A percentile compares a stretch with the other conserved stretches of the same genome.
These are phyloP conservation scores for Apiospora marii DNA, from an alignment of 2,329 filamentous ascomycete species.

Conservation along the genomic window DNA sequence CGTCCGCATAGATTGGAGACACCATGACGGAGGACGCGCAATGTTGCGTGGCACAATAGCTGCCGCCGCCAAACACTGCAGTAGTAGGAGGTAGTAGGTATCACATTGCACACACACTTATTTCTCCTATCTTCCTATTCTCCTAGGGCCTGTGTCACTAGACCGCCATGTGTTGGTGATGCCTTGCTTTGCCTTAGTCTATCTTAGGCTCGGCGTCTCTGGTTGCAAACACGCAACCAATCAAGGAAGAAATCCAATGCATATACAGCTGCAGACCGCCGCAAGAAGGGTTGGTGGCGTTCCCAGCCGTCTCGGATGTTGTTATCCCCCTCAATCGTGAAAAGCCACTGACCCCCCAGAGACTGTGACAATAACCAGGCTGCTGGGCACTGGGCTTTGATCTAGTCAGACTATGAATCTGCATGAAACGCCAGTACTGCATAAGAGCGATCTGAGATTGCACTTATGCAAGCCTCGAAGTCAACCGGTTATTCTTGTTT, in stretches of 20 bases:
- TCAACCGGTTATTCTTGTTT: background rate
- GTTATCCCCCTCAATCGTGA: background rate
- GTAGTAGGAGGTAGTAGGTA: background rate
- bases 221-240: background rate
- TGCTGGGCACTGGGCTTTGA: background rate
- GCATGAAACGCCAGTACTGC: background rate
- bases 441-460: background rate
- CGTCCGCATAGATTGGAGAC: background rate
- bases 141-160: background rate
- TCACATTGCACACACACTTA: background rate
- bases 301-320: background rate
- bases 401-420: background rate
- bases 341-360: too few species aligned
- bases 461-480: too few species aligned
- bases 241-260: background rate
- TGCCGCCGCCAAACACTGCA: background rate
- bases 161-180: background rate
- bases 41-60: background rate
- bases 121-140: background rate
- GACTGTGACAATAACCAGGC: background rate
- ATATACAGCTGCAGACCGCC: background rate
- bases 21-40: background rate
- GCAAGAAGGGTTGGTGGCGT: background rate
- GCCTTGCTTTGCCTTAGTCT: background rate
- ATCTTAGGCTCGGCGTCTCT: background rate